Base-by-base conservation (phyloP, 2,329 filamentous ascomycete species). In the Trichoderma hamatum region DNA sequence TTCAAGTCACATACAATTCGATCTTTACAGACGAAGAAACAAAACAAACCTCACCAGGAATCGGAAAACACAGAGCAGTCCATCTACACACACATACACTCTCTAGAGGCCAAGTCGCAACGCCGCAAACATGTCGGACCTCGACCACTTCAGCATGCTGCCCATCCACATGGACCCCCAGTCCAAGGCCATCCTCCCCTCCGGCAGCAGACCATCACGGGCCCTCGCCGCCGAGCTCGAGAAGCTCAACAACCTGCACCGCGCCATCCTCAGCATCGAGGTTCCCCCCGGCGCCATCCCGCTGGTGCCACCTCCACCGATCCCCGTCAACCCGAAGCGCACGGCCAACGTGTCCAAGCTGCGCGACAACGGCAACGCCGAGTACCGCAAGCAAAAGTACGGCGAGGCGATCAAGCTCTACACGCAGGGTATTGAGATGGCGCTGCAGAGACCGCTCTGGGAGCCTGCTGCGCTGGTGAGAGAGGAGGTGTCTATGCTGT, bases 281-380 rank as follows among this genome's bases (percentile, higher is more conserved):
- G 73, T 73, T 11, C 87, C 93, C 0, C 65, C 65, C 73, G 85
- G 88, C 55, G 80, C 83, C 34, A 88, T 90, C 6, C 85, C 88
- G 70, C 85, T 82, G 59, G 84, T 93, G 24, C 95, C 95, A 0
- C 94, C 94, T 5, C 92, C 95, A 0, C 96, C 96, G 0, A 86
- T 97, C 52, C 94, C 94, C 70, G 90, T 97, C 71, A 96, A 97
- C 84, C 94, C 93, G 63, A 97, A 97, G 83, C 93, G 95, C 76
- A 90, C 88, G 73, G 93, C 92, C 43, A 89, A 94, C 78, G 92
- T 99, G 80, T 88, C 85, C 81, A 98, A 98, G 83, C 89, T 98
- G 73, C 92, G 94, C 78, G 96, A 98, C 79, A 87, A 87, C 69
- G 95, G 93, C 75, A 97, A 97, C 84, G 83, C 83, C 69, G 89